Evolutionary conservation across 768 basidiomycete genomes (phyloP), one percentile per base, ranked within the genome.

Genomic region (Cyclocybe aegerita): DNA sequence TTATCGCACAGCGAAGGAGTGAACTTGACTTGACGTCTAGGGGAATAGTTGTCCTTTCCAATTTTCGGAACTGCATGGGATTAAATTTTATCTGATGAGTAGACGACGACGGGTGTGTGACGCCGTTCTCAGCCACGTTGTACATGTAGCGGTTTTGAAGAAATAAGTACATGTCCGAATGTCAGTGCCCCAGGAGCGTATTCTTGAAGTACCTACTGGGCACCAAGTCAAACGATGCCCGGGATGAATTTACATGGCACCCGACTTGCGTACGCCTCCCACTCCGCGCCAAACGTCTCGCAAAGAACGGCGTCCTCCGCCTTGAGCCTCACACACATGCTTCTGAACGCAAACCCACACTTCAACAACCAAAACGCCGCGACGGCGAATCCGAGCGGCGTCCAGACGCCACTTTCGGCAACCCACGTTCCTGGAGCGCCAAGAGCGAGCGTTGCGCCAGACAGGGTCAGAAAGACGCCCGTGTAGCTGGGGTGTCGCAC

Each of bases 401-500:
- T 65, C 38, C 52, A 59, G 17, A 61, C 42, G 9, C 62, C 67
- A 14, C 53, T 52, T 9, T 55, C 57, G 29, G 55, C 57, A 23
- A 66, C 60, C 70, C 70, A 73, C 1, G 60, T 68, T 14, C 65
- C 65, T 12, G 71, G 72, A 7, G 68, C 52, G 39, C 52, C 53
- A 10, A 72, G 58, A 7, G 66, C 64, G 23, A 63, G 60, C 4
- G 70, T 65, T 1, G 68, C 66, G 7, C 72, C 71, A 15, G 55
- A 53, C 4, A 74, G 60, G 5, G 69, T 71, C 41, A 71, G 61
- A 48, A 67, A 70, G 23, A 71, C 64, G n/a, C 70, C 73, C 7
- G 70, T 67, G 52, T 77, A 77, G 56, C 71, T 68, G 36, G 74
- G 75, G 55, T 77, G 75, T 37, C 75, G 69, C 7, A 74, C 70